phyloP scores from a whole-genome alignment of 2,329 filamentous ascomycete genomes.

The Colletotrichum scovillei region DNA sequence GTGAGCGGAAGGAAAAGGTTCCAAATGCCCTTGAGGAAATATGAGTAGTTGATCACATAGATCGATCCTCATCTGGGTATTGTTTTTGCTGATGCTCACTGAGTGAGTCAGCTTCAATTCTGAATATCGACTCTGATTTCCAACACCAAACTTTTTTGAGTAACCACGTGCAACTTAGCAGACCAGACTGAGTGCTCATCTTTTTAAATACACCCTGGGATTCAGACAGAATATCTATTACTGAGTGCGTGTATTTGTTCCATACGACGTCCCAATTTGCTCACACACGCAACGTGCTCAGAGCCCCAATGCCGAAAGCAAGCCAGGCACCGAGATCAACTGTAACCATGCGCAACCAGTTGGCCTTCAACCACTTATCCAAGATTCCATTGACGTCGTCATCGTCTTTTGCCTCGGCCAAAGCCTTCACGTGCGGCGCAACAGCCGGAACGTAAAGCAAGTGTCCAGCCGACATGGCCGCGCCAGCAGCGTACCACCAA shows the following conservation, averaged over 20 bases:
- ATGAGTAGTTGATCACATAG: neutral
- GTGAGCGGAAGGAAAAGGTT: neutral
- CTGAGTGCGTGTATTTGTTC: too few species aligned
- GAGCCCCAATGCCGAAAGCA: neutral
- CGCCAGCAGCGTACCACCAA: constrained; percentile 45
- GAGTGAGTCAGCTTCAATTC: neutral
- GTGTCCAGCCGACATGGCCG: constrained; percentile 43
- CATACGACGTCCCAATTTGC: neutral
- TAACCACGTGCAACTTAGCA: too few species aligned
- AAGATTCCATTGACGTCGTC: neutral
- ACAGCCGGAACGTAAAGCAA: constrained; percentile 45
- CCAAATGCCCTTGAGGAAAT: neutral
- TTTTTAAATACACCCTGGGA: too few species aligned
- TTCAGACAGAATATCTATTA: too few species aligned
- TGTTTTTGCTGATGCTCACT: too few species aligned
- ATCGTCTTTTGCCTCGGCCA: neutral
- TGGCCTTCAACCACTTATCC: neutral
- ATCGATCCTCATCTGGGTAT: too few species aligned
- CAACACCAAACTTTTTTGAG: too few species aligned
- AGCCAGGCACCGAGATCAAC: constrained; percentile 16
- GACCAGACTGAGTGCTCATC: too few species aligned
- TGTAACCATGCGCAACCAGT: constrained; percentile 6
- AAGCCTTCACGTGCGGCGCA: constrained; percentile 4
- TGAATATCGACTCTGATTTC: neutral
- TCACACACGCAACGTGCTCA: neutral